A percentile compares a stretch with the other conserved stretches of the same genome.
Evolutionary conservation across 2,329 filamentous ascomycete species (phyloP).

Genomic region (Clarireedia monteithiana): DNA sequence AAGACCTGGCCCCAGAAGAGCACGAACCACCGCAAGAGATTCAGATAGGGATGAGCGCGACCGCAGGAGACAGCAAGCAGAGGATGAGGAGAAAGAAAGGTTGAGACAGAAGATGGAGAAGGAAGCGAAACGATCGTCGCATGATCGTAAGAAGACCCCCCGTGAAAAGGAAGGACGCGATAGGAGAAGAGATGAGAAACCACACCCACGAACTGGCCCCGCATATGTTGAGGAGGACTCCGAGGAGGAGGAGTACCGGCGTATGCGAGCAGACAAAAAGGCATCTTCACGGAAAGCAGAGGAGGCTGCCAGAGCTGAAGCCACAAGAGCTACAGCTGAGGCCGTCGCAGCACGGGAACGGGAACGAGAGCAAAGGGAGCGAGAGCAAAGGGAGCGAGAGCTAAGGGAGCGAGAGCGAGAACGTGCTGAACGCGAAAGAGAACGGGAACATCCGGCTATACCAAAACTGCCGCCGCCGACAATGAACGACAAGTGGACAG

Average conservation of each 20-base stretch:
- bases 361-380: background rate
- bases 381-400: background rate
- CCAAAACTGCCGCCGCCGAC: constrained; percentile 11
- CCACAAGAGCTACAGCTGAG: background rate
- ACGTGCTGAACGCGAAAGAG: background rate
- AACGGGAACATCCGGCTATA: background rate
- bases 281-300: constrained; percentile 20
- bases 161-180: constrained; percentile 34
- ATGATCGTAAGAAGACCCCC: constrained; percentile 27
- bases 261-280: constrained; percentile 20
- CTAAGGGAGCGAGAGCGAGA: background rate
- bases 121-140: constrained; percentile 24
- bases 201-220: constrained; percentile 2
- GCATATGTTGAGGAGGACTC: constrained; percentile 25
- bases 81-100: constrained; percentile 26
- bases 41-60: constrained; percentile 27
- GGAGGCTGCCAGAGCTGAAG: constrained; percentile 11
- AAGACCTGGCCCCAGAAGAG: constrained; percentile 29
- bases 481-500: constrained; percentile 21
- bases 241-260: constrained; percentile 15
- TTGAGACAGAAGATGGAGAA: constrained; percentile 26
- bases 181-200: constrained; percentile 27
- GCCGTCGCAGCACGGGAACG: background rate
- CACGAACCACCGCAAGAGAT: constrained; percentile 23
- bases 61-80: constrained; percentile 26